A percentile compares a stretch with the other conserved stretches of the same genome.
Evolutionary conservation across 371 early-diverging fungal species (phyloP).

Genomic region (Umbelopsis sp.): DNA sequence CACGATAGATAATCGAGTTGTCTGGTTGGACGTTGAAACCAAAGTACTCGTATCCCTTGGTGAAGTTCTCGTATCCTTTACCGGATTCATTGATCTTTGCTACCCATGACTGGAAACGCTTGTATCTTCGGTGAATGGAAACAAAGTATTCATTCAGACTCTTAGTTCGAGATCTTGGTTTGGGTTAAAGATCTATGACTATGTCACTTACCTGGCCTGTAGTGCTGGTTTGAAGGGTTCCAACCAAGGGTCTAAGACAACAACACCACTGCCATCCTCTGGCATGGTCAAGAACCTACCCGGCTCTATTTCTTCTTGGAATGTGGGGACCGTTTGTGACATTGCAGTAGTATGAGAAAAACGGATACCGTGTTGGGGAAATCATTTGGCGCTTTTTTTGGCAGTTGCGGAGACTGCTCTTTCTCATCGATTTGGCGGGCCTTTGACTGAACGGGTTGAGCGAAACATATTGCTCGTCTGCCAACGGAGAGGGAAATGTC

Average conservation of each 20-base stretch:
- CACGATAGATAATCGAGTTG: slow-evolving; percentile 80
- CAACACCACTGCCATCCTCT: slow-evolving; percentile 68
- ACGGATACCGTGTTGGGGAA: neutral
- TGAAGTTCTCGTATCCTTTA: slow-evolving; percentile 82
- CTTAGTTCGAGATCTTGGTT: slow-evolving; percentile 2
- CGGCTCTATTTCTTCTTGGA: slow-evolving; percentile 39
- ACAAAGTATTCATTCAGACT: neutral
- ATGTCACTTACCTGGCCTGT: slow-evolving; percentile 6
- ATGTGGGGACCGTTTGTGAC: slow-evolving; percentile 24
- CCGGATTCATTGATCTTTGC: slow-evolving; percentile 65
- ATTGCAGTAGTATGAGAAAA: neutral
- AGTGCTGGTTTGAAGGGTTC: slow-evolving; percentile 65
- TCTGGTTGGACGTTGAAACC: slow-evolving; percentile 73
- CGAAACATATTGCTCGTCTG: too few relatives aligned
- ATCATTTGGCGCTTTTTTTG: neutral
- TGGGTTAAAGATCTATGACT: neutral
- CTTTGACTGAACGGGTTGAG: too few relatives aligned
- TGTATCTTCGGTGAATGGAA: slow-evolving; percentile 38
- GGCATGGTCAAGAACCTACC: slow-evolving; percentile 44
- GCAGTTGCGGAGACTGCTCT: slow-evolving; percentile 1
- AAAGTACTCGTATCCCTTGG: slow-evolving; percentile 76
- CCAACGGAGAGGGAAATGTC: too few relatives aligned
- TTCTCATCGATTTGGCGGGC: neutral
- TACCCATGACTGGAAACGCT: slow-evolving; percentile 66
- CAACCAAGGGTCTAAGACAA: slow-evolving; percentile 73